phyloP scores from a whole-genome alignment of 768 basidiomycete genomes.

The Clitopilus passeckerianus region DNA sequence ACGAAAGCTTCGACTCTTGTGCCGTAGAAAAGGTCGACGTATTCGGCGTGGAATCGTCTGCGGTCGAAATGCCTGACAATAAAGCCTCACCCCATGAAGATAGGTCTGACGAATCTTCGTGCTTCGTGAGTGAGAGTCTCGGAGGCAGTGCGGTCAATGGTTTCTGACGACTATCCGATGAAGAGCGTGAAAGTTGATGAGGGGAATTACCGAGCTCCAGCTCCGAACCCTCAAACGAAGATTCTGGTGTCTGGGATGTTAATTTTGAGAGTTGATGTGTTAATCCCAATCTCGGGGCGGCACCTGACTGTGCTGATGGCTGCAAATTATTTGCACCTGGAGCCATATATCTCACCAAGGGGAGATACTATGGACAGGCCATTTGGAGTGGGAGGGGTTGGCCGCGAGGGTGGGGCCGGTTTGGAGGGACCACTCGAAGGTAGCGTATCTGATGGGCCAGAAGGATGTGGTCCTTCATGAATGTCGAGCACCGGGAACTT shows the following conservation, averaged over 20 bases:
- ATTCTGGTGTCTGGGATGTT: neutral
- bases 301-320: too few relatives aligned
- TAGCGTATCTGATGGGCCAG: neutral
- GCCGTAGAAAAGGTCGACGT: conserved; percentile 9
- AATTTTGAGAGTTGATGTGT: too few relatives aligned
- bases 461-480: neutral
- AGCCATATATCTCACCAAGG: neutral
- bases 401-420: neutral
- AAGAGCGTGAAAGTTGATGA: neutral
- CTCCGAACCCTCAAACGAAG: conserved; percentile 1
- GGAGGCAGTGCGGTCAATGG: conserved; percentile 36
- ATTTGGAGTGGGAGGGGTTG: neutral
- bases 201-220: conserved; percentile 1
- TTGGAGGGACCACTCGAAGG: neutral
- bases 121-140: conserved; percentile 48
- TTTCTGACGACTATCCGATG: conserved; percentile 12
- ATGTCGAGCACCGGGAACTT: neutral
- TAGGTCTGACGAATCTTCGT: conserved; percentile 38
- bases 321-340: too few relatives aligned
- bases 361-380: neutral
- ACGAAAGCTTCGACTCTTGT: conserved; percentile 8
- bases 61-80: conserved; percentile 43
- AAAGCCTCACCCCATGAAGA: conserved; percentile 51
- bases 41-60: conserved; percentile 6
- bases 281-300: too few relatives aligned